Conservation (phyloP, 2,329 filamentous ascomycete species). For the Cytospora piceicola region DNA sequence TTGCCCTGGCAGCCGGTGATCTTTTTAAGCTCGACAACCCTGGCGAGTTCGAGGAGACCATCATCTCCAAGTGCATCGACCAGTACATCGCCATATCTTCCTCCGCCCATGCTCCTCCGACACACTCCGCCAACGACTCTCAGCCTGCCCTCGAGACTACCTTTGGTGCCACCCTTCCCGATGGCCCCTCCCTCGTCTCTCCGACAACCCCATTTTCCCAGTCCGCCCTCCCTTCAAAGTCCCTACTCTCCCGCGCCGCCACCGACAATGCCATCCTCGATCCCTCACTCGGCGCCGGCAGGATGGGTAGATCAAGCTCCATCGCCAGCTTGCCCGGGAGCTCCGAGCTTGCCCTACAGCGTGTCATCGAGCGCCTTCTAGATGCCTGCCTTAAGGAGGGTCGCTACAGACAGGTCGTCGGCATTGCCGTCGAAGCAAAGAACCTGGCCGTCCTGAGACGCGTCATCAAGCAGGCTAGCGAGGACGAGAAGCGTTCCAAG, state of each 20-base stretch:
- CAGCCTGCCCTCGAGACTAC: conserved; percentile 77
- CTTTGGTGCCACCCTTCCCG: conserved; percentile 70
- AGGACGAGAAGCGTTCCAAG: conserved; percentile 77
- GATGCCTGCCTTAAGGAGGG: conserved; percentile 85
- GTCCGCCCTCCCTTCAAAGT: conserved; percentile 90
- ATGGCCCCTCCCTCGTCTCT: conserved; percentile 74
- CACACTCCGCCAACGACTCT: conserved; percentile 48
- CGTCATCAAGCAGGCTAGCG: conserved; percentile 86
- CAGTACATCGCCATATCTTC: conserved; percentile 84
- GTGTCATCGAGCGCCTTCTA: conserved; percentile 86
- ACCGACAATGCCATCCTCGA: conserved; percentile 66
- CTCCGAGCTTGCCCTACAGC: conserved; percentile 79
- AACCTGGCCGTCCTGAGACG: conserved; percentile 85
- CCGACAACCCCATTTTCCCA: conserved; percentile 96
- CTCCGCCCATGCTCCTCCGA: conserved; percentile 53
- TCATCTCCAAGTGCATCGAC: conserved; percentile 97
- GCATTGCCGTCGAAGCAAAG: conserved; percentile 93
- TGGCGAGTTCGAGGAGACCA: conserved; percentile 97
- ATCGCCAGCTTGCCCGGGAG: conserved; percentile 69
- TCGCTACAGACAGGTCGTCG: conserved; percentile 92
- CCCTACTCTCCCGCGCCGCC: conserved; percentile 83
- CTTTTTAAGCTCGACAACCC: conserved; percentile 90
- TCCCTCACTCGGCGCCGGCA: conserved; percentile 57
- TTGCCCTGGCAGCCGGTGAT: conserved; percentile 91
- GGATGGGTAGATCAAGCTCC: conserved; percentile 58